Conservation (phyloP, 1,139 yeast species). For the Debaryomyces singareniensis region DNA sequence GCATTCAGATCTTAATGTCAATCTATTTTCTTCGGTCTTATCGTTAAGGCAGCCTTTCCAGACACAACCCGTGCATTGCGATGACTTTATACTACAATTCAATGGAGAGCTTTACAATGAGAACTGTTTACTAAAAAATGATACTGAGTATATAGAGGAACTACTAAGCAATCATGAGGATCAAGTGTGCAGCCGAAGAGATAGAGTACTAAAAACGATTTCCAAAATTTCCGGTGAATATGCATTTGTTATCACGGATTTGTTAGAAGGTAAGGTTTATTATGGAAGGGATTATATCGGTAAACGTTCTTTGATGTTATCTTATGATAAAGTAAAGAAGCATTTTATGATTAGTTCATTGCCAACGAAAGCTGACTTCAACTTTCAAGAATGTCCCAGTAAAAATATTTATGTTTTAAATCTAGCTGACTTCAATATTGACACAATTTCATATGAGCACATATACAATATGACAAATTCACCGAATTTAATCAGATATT, state of each 20-base stretch:
- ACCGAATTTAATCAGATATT: slow-evolving; percentile 1
- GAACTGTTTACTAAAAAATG: slow-evolving; percentile 36
- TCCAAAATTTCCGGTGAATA: slow-evolving; percentile 69
- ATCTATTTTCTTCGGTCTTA: slow-evolving; percentile 61
- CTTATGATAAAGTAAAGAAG: slow-evolving; percentile 9
- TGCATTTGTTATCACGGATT: slow-evolving; percentile 55
- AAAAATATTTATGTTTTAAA: slow-evolving; percentile 44
- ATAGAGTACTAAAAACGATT: slow-evolving; percentile 27
- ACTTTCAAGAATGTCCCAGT: slow-evolving; percentile 13
- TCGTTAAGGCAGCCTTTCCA: slow-evolving; percentile 76
- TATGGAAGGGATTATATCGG: slow-evolving; percentile 88
- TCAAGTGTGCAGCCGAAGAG: slow-evolving; percentile 9
- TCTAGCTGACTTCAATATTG: slow-evolving; percentile 11
- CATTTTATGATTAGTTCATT: slow-evolving; percentile 46
- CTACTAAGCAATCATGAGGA: slow-evolving; percentile 12
- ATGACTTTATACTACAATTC: slow-evolving; percentile 48
- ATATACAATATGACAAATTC: slow-evolving; percentile 3
- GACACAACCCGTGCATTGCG: slow-evolving; percentile 51
- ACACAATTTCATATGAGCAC: slow-evolving; percentile 5
- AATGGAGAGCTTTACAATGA: slow-evolving; percentile 82
- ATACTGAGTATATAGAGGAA: slow-evolving; percentile 24
- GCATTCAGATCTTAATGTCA: slow-evolving; percentile 13
- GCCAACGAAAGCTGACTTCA: slow-evolving; percentile 41
- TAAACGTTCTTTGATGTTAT: slow-evolving; percentile 62
- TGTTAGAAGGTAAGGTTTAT: slow-evolving; percentile 32